phyloP scores from a whole-genome alignment of 23 red algal genomes.

The Chondrus crispus region DNA sequence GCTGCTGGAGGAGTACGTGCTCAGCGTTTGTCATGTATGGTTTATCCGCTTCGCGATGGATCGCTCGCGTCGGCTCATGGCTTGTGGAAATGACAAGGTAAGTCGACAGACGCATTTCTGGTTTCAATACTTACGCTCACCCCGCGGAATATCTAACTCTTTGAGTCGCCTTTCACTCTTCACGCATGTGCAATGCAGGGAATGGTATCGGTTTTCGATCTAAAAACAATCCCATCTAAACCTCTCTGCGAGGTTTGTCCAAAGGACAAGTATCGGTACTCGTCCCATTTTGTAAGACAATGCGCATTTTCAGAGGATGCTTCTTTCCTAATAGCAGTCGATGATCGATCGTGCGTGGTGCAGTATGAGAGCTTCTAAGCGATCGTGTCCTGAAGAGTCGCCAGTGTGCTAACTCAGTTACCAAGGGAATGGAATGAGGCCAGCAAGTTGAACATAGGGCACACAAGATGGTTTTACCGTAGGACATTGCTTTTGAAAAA shows the following conservation, averaged over 20 bases:
- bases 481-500: no score
- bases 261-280: slow-evolving; percentile 42
- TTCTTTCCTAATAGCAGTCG: slow-evolving; percentile 72
- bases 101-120: neutral
- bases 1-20: slow-evolving; percentile 74
- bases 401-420: no score
- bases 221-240: slow-evolving; percentile 31
- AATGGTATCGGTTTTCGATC: slow-evolving; percentile 51
- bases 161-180: no score
- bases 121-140: no score
- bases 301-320: slow-evolving; percentile 85
- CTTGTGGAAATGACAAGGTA: slow-evolving; percentile 75
- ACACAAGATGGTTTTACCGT: no score
- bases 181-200: slow-evolving; percentile 21
- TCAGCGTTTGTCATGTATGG: slow-evolving; percentile 65
- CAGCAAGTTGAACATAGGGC: neutral
- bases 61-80: slow-evolving; percentile 50
- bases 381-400: neutral
- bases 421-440: neutral
- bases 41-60: slow-evolving; percentile 88
- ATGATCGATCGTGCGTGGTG: slow-evolving; percentile 53
- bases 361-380: slow-evolving; percentile 49
- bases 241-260: slow-evolving; percentile 28
- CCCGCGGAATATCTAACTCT: no score
- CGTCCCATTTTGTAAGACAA: slow-evolving; percentile 64